A percentile compares a stretch with the other conserved stretches of the same genome.
Conservation (phyloP, 2,329 filamentous ascomycete genomes). For the Fusarium subglutinans region DNA sequence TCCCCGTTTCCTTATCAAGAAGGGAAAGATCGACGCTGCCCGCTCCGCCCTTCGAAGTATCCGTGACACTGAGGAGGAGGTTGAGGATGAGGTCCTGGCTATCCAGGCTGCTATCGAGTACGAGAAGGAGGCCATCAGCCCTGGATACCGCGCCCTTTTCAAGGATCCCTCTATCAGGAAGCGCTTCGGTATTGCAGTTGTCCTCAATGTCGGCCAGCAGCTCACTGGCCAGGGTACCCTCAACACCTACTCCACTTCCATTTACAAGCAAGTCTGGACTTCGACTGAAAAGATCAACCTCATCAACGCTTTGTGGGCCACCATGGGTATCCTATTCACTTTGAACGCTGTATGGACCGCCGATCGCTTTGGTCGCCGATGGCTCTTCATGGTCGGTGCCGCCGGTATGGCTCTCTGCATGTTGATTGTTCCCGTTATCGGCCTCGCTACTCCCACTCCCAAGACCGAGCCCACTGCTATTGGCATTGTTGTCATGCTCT, state of each 20-base stretch:
- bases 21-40: slow-evolving; percentile 68
- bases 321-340: slow-evolving; percentile 77
- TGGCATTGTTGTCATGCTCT: slow-evolving; percentile 73
- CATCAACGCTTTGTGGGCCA: slow-evolving; percentile 79
- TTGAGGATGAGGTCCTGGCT: slow-evolving; percentile 71
- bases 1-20: slow-evolving; percentile 74
- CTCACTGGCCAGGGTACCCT: slow-evolving; percentile 77
- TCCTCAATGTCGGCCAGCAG: slow-evolving; percentile 77
- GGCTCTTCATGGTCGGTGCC: slow-evolving; percentile 74
- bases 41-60: slow-evolving; percentile 66
- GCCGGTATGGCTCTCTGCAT: slow-evolving; percentile 76
- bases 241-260: slow-evolving; percentile 77
- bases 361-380: slow-evolving; percentile 75
- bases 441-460: slow-evolving; percentile 61
- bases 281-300: slow-evolving; percentile 69
- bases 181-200: slow-evolving; percentile 70
- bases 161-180: slow-evolving; percentile 75
- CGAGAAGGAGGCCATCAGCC: slow-evolving; percentile 74
- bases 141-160: slow-evolving; percentile 72
- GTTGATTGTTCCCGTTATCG: slow-evolving; percentile 65
- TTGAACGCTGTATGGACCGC: slow-evolving; percentile 78
- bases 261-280: slow-evolving; percentile 76
- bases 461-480: slow-evolving; percentile 70
- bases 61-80: slow-evolving; percentile 70
- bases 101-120: slow-evolving; percentile 77